phyloP scores from a whole-genome alignment of 2,329 filamentous ascomycete species.

The Pezicula rhizophila region DNA sequence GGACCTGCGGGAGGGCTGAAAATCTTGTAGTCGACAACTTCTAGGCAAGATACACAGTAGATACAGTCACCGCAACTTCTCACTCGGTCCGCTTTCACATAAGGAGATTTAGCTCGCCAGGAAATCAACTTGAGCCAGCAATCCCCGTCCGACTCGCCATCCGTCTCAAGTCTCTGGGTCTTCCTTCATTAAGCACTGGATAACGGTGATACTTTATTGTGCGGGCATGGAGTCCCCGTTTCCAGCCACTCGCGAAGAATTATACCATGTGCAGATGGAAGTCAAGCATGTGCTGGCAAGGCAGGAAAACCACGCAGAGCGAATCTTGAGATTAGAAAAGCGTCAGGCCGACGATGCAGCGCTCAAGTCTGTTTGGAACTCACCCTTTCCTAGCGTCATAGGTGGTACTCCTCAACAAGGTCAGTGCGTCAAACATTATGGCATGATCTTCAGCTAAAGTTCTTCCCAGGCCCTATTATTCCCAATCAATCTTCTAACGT shows the following conservation, averaged over 20 bases:
- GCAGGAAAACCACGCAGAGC: slow-evolving; percentile 56
- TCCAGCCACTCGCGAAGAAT: slow-evolving; percentile 53
- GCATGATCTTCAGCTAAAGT: slow-evolving; percentile 5
- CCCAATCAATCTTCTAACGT: slow-evolving; percentile 76
- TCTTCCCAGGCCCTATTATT: slow-evolving; percentile 60
- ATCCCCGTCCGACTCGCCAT: background rate
- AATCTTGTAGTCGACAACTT: no score
- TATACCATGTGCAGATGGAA: slow-evolving; percentile 65
- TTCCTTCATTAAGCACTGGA: background rate
- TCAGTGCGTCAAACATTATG: slow-evolving; percentile 36
- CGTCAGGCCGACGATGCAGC: slow-evolving; percentile 62
- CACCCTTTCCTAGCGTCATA: slow-evolving; percentile 82
- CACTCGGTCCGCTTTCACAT: no score
- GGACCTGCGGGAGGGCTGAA: background rate
- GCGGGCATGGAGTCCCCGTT: slow-evolving; percentile 60
- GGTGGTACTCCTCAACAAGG: slow-evolving; percentile 83
- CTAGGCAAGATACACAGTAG: no score
- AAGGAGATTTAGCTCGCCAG: no score
- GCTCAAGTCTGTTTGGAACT: slow-evolving; percentile 84
- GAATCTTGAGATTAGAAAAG: slow-evolving; percentile 56
- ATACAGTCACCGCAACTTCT: no score
- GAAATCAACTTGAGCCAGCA: background rate
- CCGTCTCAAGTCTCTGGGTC: no score
- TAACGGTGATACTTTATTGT: background rate
- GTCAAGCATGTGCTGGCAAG: slow-evolving; percentile 61